A percentile compares a stretch with the other conserved stretches of the same genome.
These are phyloP conservation scores for Aspergillus bridgeri DNA, from an alignment of 495 filamentous ascomycete species.

Conservation along the genomic window DNA sequence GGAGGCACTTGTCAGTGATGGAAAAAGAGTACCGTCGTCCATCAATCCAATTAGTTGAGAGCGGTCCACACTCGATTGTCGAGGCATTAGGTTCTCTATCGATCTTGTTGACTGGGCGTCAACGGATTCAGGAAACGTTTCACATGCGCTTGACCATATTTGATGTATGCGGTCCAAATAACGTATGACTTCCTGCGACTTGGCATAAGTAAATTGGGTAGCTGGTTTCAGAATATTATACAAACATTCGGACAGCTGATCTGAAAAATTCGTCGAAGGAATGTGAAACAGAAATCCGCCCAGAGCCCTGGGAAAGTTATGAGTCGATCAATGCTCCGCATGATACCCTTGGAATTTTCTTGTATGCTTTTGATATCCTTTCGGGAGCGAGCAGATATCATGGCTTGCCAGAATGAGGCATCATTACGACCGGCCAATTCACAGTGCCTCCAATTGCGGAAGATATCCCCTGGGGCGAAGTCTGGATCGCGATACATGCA, in stretches of 20 bases:
- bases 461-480: neutral
- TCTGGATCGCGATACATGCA: neutral
- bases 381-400: neutral
- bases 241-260: neutral
- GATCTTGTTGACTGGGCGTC: neutral
- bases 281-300: neutral
- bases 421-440: neutral
- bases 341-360: neutral
- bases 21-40: neutral
- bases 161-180: neutral
- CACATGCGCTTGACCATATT: neutral
- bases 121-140: neutral
- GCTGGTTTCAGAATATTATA: neutral
- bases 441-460: neutral
- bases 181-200: neutral
- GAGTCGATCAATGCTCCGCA: neutral
- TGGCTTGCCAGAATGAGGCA: neutral
- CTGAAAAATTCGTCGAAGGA: neutral
- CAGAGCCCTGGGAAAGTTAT: neutral
- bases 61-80: neutral
- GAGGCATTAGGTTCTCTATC: neutral
- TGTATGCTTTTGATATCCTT: neutral
- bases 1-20: neutral
- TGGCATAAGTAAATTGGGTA: neutral
- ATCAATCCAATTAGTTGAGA: neutral